Base-by-base conservation (phyloP, 2,329 filamentous ascomycete genomes). In the Xylariaceae sp. region DNA sequence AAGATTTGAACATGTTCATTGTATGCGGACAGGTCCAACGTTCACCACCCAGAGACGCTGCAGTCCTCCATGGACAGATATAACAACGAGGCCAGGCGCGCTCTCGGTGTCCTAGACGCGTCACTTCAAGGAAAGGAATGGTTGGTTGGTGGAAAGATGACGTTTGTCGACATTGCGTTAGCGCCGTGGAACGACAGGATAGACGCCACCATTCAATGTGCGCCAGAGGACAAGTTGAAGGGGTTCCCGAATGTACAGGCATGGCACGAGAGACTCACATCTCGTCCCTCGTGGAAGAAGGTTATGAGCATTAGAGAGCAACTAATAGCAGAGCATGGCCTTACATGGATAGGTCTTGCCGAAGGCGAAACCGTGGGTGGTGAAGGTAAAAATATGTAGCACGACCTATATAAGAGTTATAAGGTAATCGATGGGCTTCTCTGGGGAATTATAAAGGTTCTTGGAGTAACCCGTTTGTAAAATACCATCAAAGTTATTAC, bases 261-360 rank as follows among this genome's bases (percentile, higher is more conserved):
- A 28, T 67, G 62, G 64, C 60, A 63, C 36, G 57, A 61, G 42
- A 35, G 52, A 1, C 64, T 67, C 61, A 39, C 50, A 2, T 42
- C 28, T 6, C 50, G 57, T 12, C 53, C 53, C 1, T 57, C 56
- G 3, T 65, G 60, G 62, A 59, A 57, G 41, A 48, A 49, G 9
- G 39, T 41, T 16, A 62, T 64, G 57, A 53, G 62, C 30, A 43
- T 33, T 9, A 52, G 59, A 1, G 58, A 46, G 4, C 36, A 44
- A 6, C 42, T 64, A 6, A 62, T 65, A 60, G 60, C 63, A 9
- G 59, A 62, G 36, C 59, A 65, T 36, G 59, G 58, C 5, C 6
- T 65, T 26, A 40, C 53, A 46, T 59, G 53, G 51, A 64, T 61
- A 35, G 61, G 62, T 0, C 50, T 64, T 17, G 59, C 62, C 0